Evolutionary conservation across 2,329 filamentous ascomycete species (phyloP).

Genomic region (Ascochyta clinopodiicola): DNA sequence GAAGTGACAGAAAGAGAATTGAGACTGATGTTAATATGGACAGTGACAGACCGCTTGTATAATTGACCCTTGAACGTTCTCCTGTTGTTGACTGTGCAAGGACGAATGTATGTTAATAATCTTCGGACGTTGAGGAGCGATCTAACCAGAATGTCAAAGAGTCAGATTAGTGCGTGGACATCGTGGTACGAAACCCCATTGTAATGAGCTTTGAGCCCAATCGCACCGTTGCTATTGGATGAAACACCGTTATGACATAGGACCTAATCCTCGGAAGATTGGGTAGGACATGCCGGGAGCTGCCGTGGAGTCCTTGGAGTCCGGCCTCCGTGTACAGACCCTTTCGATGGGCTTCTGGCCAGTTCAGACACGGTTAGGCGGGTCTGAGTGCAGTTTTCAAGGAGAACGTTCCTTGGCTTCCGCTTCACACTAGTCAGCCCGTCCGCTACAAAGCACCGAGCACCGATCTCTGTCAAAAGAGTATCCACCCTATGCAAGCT

Average conservation of each 20-base stretch:
- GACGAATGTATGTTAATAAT: not conserved
- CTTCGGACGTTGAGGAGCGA: not conserved
- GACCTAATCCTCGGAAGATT: not conserved
- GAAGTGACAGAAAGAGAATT: not conserved
- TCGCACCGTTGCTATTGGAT: not conserved
- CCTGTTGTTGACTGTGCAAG: not conserved
- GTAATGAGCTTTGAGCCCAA: not conserved
- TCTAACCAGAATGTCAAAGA: not conserved
- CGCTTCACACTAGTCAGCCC: not conserved
- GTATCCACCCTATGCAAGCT: not conserved
- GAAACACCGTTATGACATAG: not conserved
- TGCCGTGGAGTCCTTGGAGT: conserved; percentile 14
- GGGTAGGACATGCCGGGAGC: not conserved
- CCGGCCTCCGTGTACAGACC: conserved; percentile 3
- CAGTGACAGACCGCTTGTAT: not conserved
- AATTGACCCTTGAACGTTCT: not conserved
- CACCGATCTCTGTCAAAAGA: not conserved
- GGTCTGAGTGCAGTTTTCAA: not conserved
- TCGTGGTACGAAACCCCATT: conserved; percentile 8
- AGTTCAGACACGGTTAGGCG: conserved; percentile 1
- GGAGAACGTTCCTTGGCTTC: not conserved
- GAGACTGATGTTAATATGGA: not conserved
- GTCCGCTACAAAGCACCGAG: conserved; percentile 7
- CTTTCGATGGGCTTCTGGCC: not conserved
- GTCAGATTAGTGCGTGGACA: conserved; percentile 1